Conservation (phyloP, 2,329 filamentous ascomycete genomes). For the Coleophoma cylindrospora region DNA sequence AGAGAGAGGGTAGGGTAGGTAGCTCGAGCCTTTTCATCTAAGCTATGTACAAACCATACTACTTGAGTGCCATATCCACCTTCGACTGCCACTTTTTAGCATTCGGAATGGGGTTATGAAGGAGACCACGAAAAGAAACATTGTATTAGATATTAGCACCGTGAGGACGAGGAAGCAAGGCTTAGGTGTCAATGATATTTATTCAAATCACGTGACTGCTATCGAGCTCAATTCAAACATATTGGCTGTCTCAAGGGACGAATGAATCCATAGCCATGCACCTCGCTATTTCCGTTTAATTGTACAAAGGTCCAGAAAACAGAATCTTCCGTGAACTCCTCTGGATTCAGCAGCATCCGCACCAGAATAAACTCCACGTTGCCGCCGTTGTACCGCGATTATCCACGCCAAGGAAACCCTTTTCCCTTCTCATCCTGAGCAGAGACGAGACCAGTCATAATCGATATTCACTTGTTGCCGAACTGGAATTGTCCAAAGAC, state of each 20-base stretch:
- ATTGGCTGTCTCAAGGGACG: not conserved
- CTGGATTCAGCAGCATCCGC: constrained; percentile 2
- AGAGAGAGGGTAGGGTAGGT: no score
- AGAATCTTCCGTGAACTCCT: not conserved
- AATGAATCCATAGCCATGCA: not conserved
- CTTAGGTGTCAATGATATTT: no score
- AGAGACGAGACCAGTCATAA: no score
- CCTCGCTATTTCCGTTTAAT: not conserved
- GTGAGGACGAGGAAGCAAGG: no score
- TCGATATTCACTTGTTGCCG: constrained; percentile 20
- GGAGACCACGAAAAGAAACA: no score
- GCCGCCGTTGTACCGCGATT: not conserved
- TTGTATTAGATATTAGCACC: no score
- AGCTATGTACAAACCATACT: no score
- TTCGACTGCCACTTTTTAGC: no score
- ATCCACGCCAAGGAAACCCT: not conserved
- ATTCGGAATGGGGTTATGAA: no score
- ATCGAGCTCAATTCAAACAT: not conserved
- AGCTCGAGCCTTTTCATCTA: no score
- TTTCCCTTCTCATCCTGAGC: no score
- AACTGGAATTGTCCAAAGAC: constrained; percentile 66
- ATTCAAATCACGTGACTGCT: not conserved
- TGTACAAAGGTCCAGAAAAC: not conserved
- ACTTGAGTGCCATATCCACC: no score
- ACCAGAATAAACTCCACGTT: constrained; percentile 11